A percentile compares a stretch with the other conserved stretches of the same genome.
Conservation (phyloP, 2,329 filamentous ascomycete genomes). For the Pyrenochaeta sp. region DNA sequence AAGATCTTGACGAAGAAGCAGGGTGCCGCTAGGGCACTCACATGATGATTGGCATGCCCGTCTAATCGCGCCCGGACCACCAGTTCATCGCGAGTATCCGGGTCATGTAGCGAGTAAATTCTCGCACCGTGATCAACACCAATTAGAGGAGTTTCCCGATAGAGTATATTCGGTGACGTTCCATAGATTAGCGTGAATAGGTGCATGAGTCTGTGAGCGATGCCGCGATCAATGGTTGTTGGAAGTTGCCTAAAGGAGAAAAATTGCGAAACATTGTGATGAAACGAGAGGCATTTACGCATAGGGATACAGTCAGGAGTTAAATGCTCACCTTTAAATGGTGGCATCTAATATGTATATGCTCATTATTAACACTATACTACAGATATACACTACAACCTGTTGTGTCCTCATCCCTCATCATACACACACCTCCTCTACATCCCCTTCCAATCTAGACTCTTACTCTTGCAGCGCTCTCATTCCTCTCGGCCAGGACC, state of each 20-base stretch:
- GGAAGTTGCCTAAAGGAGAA: constrained; percentile 1
- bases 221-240: background rate
- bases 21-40: background rate
- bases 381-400: background rate
- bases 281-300: too few relatives aligned
- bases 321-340: too few relatives aligned
- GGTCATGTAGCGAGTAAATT: too few relatives aligned
- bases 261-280: too few relatives aligned
- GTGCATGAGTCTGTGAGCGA: background rate
- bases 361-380: background rate
- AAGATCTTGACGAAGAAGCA: too few relatives aligned
- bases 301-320: too few relatives aligned
- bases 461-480: constrained; percentile 45
- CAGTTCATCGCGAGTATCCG: too few relatives aligned
- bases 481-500: constrained; percentile 34
- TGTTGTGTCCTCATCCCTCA: background rate
- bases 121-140: background rate
- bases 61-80: too few relatives aligned
- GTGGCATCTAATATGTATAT: background rate
- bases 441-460: background rate
- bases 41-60: background rate
- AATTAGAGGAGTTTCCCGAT: background rate
- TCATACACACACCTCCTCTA: background rate
- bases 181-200: background rate
- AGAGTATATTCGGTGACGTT: background rate